These are phyloP conservation scores for Russula lepida DNA, from an alignment of 768 basidiomycete genomes.

Conservation along the genomic window DNA sequence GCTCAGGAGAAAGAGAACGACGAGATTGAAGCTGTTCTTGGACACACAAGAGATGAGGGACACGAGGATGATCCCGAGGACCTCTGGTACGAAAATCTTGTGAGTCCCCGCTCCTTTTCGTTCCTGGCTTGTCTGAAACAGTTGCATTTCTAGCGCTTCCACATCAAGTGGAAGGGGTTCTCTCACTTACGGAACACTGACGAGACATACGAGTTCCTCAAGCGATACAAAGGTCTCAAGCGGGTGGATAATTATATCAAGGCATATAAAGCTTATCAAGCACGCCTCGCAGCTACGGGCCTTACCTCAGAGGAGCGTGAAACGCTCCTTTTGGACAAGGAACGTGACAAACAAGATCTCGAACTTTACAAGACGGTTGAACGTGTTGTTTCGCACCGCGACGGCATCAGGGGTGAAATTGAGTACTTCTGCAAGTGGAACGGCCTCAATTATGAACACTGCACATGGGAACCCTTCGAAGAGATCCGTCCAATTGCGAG, in stretches of 20 bases:
- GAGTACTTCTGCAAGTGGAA: slow-evolving; percentile 99
- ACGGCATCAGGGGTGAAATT: slow-evolving; percentile 45
- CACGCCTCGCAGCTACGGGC: slow-evolving; percentile 52
- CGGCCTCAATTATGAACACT: slow-evolving; percentile 85
- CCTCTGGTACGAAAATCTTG: slow-evolving; percentile 82
- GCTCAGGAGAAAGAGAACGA: slow-evolving; percentile 54
- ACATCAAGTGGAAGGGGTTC: slow-evolving; percentile 99
- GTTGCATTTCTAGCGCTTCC: slow-evolving; percentile 63
- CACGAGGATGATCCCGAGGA: slow-evolving; percentile 69
- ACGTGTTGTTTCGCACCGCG: slow-evolving; percentile 75
- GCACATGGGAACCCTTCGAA: slow-evolving; percentile 88
- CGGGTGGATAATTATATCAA: slow-evolving; percentile 99
- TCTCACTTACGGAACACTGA: slow-evolving; percentile 99
- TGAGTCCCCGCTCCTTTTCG: slow-evolving; percentile 27
- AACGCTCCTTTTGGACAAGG: slow-evolving; percentile 79
- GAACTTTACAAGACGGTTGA: slow-evolving; percentile 90
- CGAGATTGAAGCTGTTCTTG: slow-evolving; percentile 88
- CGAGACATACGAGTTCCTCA: slow-evolving; percentile 93
- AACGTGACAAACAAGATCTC: slow-evolving; percentile 83
- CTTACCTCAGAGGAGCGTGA: slow-evolving; percentile 85
- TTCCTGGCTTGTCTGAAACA: slow-evolving; percentile 17
- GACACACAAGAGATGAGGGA: slow-evolving; percentile 80
- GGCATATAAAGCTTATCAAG: slow-evolving; percentile 66
- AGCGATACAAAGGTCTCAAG: slow-evolving; percentile 91
- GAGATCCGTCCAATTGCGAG: slow-evolving; percentile 74